These are phyloP conservation scores for Geranomyces michiganensis DNA, from an alignment of 192 early-diverging fungal species.

Conservation along the genomic window DNA sequence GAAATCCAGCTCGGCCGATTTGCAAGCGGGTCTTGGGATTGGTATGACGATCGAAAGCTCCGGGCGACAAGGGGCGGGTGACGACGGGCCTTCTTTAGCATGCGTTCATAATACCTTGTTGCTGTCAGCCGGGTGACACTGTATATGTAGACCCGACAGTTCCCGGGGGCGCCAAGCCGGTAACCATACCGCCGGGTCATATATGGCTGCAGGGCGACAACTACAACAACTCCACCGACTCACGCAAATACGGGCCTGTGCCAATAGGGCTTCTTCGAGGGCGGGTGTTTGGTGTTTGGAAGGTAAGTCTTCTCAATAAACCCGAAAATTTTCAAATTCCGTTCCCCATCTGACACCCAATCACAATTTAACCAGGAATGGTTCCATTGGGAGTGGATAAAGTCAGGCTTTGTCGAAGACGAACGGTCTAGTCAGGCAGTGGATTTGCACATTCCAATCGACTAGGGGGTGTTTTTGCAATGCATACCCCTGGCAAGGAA, in stretches of 20 bases:
- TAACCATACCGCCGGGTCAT: conserved; percentile 80
- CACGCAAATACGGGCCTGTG: conserved; percentile 85
- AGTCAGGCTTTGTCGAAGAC: conserved; percentile 45
- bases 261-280: conserved; percentile 79
- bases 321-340: too few relatives aligned
- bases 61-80: neutral
- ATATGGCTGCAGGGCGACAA: conserved; percentile 95
- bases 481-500: too few relatives aligned
- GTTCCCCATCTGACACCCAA: neutral
- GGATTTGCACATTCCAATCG: neutral
- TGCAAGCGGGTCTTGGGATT: conserved; percentile 84
- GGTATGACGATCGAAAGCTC: conserved; percentile 34
- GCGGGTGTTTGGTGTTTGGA: conserved; percentile 64
- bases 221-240: conserved; percentile 86
- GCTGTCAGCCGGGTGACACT: conserved; percentile 72
- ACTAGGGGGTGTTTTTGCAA: too few relatives aligned
- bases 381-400: conserved; percentile 49
- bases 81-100: neutral
- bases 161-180: conserved; percentile 51
- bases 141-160: conserved; percentile 78
- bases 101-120: neutral
- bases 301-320: neutral
- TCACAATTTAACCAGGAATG: conserved; percentile 37
- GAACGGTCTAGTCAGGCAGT: neutral
- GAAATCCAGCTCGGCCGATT: conserved; percentile 64